Conservation (phyloP, 768 basidiomycete species). For the Collybiopsis confluens region DNA sequence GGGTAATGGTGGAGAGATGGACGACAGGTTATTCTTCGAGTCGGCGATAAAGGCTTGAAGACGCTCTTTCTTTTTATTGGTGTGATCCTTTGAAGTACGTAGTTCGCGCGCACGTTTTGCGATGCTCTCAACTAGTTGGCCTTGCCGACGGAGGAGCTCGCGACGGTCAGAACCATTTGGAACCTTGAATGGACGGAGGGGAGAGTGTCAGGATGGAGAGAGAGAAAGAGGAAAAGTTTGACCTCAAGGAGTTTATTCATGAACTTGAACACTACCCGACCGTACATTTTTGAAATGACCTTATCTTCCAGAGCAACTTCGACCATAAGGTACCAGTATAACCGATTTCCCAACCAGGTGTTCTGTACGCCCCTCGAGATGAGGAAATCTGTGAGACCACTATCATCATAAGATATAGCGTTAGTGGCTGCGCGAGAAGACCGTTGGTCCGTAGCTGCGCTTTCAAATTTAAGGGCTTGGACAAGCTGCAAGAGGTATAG, state of each 20-base stretch:
- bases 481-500: conserved; percentile 94
- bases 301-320: conserved; percentile 88
- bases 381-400: conserved; percentile 90
- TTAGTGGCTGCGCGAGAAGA: conserved; percentile 69
- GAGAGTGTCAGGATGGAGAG: neutral
- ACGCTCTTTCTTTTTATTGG: conserved; percentile 97
- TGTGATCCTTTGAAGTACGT: conserved; percentile 84
- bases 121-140: conserved; percentile 80
- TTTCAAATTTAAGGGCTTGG: conserved; percentile 97
- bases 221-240: conserved; percentile 9
- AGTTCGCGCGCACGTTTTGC: conserved; percentile 85
- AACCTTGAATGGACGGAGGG: conserved; percentile 36
- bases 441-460: conserved; percentile 69
- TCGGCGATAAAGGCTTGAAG: conserved; percentile 82
- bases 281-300: conserved; percentile 89
- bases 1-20: conserved; percentile 72
- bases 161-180: conserved; percentile 79
- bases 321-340: conserved; percentile 98
- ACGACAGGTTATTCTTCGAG: conserved; percentile 76
- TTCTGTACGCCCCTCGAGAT: conserved; percentile 83
- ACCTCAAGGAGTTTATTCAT: conserved; percentile 88
- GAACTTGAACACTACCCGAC: conserved; percentile 84
- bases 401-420: conserved; percentile 84
- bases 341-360: conserved; percentile 78
- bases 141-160: conserved; percentile 89